phyloP scores from a whole-genome alignment of 345 rosid species.

The Leavenworthia alabamica region DNA sequence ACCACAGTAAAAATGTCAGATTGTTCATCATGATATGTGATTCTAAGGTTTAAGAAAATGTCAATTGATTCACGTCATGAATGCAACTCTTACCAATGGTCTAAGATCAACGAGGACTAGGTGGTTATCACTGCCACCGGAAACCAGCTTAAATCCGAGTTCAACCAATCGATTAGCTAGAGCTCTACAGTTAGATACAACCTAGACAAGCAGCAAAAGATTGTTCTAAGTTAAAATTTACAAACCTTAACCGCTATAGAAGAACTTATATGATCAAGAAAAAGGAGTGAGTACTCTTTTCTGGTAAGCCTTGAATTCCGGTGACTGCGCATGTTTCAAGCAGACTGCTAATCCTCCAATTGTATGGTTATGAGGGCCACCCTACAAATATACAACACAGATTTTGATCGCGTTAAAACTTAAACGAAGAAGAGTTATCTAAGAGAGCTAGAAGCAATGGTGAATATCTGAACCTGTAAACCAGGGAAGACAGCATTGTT shows the following conservation, averaged over 20 bases:
- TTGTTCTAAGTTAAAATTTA: not conserved
- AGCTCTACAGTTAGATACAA: constrained; percentile 67
- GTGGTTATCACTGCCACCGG: constrained; percentile 92
- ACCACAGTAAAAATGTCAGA: not conserved
- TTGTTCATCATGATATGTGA: not conserved
- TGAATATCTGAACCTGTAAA: constrained; percentile 51
- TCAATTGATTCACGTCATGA: not conserved
- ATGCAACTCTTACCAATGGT: constrained; percentile 54
- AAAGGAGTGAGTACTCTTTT: constrained; percentile 43
- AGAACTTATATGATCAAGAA: not conserved
- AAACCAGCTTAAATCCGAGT: constrained; percentile 73
- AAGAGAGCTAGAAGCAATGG: not conserved
- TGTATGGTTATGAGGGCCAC: constrained; percentile 97
- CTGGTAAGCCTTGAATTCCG: constrained; percentile 70
- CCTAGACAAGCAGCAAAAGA: constrained; percentile 36
- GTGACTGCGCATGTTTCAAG: constrained; percentile 73
- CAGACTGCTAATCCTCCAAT: constrained; percentile 89
- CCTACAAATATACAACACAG: constrained; percentile 38
- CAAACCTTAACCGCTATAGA: not conserved
- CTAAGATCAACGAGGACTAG: constrained; percentile 87
- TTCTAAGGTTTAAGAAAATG: not conserved
- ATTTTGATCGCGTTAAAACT: not conserved
- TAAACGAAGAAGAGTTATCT: too few species aligned
- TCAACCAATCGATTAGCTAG: constrained; percentile 68
- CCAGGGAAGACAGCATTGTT: constrained; percentile 98